Percentiles rank a stretch among this genome's conserved stretches.
Evolutionary conservation across 176 grass and related monocot species (phyloP).

Genomic region (Musa itinerans): DNA sequence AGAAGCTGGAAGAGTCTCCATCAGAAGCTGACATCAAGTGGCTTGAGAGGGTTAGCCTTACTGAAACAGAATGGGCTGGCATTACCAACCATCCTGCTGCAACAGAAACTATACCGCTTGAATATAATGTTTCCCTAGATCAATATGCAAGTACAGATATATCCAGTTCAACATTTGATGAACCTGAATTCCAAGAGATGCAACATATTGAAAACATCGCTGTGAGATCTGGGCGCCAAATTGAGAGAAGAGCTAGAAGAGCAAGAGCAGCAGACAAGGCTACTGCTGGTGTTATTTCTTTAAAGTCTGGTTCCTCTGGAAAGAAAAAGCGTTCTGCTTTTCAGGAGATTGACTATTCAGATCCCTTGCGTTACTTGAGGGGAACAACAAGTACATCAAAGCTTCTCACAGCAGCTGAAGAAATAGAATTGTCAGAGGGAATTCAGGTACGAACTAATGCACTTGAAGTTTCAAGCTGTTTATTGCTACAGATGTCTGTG

Average conservation of each 20-base stretch:
- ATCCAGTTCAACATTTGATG: slow-evolving; percentile 35
- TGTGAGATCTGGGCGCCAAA: slow-evolving; percentile 52
- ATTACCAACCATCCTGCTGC: neutral
- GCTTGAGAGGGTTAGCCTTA: slow-evolving; percentile 5
- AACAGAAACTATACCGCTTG: slow-evolving; percentile 14
- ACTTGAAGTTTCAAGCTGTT: neutral
- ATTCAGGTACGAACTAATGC: slow-evolving; percentile 47
- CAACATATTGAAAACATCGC: slow-evolving; percentile 24
- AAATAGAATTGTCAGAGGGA: slow-evolving; percentile 62
- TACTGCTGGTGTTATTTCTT: slow-evolving; percentile 22
- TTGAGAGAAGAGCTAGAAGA: slow-evolving; percentile 68
- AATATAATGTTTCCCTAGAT: neutral
- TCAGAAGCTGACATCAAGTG: too few relatives aligned
- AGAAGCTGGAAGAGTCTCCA: neutral
- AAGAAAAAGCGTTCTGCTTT: slow-evolving; percentile 46
- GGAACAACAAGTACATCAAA: slow-evolving; percentile 38
- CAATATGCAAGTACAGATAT: slow-evolving; percentile 20
- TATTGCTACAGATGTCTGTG: neutral
- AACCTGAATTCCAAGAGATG: slow-evolving; percentile 16
- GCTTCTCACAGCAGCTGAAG: slow-evolving; percentile 57
- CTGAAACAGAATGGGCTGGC: slow-evolving; percentile 12
- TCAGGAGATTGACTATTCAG: slow-evolving; percentile 34
- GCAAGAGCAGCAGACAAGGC: slow-evolving; percentile 40
- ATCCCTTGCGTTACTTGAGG: slow-evolving; percentile 44
- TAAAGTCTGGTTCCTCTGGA: slow-evolving; percentile 20